Evolutionary conservation across 306 rosid species (phyloP), one percentile per base, ranked within the genome.

Genomic region (Cucurbita ficifolia): DNA sequence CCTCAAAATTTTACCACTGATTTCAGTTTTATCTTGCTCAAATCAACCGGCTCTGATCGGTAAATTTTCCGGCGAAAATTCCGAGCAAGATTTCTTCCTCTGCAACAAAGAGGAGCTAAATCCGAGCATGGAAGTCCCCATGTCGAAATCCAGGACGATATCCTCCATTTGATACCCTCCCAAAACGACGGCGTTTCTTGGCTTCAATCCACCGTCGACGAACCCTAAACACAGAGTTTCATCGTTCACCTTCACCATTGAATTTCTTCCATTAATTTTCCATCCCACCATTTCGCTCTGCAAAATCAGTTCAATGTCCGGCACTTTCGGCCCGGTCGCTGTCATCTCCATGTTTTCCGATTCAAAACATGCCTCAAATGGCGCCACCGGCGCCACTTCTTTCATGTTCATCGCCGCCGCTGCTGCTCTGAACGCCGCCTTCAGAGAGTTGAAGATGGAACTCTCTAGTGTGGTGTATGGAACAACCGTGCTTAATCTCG

Each of bases 271-370:
- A 14, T 73, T 12, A 5, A 92, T 76, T 49, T 85, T 86, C 96
- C 92, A 90, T 75, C 80, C 85, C 65, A 92, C 93, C 88, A 87
- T 78, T 84, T 87, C 96, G 51, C 98, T 90, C 81, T 92, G 96
- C 59, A 92, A 57, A 17, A 74, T 86, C 49, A 90, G 45, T 9
- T 92, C 96, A 48, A 92, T 82, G 14, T 53, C 74, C 0, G 96
- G 96, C 33, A 84, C 88, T 22, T 56, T 57, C 1, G 79, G 81
- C 64, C 85, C 86, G 17, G 12, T 10, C 18, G 46, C 61, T 0
- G 77, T 56, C 45, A 33, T 33, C 0, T 33, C 75, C 2, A 77
- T 36, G 14, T 76, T 72, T 21, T 69, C 3, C 5, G 89, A 79
- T 35, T 68, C 48, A 53, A 92, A 88, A 70, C 96, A 92, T 0